Percentiles rank a stretch among this genome's conserved stretches.
phyloP scores from a whole-genome alignment of 306 rosid species.

The Heteromeles arbutifolia region DNA sequence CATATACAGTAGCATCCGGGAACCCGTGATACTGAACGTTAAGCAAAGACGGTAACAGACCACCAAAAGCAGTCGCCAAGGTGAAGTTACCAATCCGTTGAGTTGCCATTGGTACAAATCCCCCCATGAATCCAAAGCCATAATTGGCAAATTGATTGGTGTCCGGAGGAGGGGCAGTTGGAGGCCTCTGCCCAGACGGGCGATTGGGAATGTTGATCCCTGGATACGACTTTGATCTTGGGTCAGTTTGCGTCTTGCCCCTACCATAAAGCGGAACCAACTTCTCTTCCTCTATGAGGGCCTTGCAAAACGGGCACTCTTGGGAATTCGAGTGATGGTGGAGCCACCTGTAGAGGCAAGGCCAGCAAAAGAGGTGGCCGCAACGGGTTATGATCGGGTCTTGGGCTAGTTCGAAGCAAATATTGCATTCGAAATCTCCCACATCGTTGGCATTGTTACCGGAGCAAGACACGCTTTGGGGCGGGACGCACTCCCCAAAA shows the following conservation, averaged over 20 bases:
- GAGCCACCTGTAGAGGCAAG: slow-evolving; percentile 85
- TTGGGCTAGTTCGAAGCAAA: slow-evolving; percentile 86
- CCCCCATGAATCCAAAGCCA: slow-evolving; percentile 83
- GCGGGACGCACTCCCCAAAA: slow-evolving; percentile 52
- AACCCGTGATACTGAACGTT: slow-evolving; percentile 76
- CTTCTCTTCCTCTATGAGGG: slow-evolving; percentile 63
- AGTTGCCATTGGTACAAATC: slow-evolving; percentile 71
- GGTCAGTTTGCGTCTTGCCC: slow-evolving; percentile 71
- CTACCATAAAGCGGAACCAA: slow-evolving; percentile 93
- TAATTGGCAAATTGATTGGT: slow-evolving; percentile 50
- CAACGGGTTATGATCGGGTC: slow-evolving; percentile 87
- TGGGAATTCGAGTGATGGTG: slow-evolving; percentile 87
- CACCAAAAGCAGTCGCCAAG: slow-evolving; percentile 72
- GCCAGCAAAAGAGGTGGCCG: slow-evolving; percentile 94
- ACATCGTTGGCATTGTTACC: slow-evolving; percentile 45
- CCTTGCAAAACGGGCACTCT: slow-evolving; percentile 96
- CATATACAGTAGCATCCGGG: slow-evolving; percentile 84
- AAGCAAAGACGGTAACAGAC: slow-evolving; percentile 68
- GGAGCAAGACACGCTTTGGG: slow-evolving; percentile 46
- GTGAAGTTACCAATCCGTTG: slow-evolving; percentile 72
- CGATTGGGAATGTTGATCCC: slow-evolving; percentile 73
- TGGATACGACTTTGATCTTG: slow-evolving; percentile 65
- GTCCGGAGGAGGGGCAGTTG: slow-evolving; percentile 51
- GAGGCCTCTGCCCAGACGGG: slow-evolving; percentile 78
- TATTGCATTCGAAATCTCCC: slow-evolving; percentile 91